A percentile compares a stretch with the other conserved stretches of the same genome.
Conservation (phyloP, 2,329 filamentous ascomycete species). For the Ophiostoma populinum region DNA sequence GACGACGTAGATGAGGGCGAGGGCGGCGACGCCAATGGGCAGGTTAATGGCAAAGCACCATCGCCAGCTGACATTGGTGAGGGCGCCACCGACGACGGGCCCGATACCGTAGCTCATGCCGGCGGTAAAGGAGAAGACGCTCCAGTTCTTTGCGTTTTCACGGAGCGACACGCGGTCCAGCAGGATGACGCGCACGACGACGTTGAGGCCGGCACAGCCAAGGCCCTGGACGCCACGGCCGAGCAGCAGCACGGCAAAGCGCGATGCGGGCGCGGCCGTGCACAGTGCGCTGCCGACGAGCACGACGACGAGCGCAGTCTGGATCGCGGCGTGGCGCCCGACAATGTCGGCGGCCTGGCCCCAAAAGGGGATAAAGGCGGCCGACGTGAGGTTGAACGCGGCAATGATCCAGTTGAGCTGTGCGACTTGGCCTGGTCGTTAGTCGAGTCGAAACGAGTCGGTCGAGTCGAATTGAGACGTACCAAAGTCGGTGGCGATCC, state of each 20-base stretch:
- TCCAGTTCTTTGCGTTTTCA: slow-evolving; percentile 46
- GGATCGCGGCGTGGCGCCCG: slow-evolving; percentile 41
- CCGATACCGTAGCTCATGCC: slow-evolving; percentile 43
- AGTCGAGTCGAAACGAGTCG: slow-evolving; percentile 3
- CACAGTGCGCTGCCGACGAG: slow-evolving; percentile 44
- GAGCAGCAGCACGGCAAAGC: slow-evolving; percentile 42
- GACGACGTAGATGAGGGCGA: slow-evolving; percentile 36
- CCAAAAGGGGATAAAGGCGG: slow-evolving; percentile 49
- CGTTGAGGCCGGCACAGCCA: slow-evolving; percentile 42
- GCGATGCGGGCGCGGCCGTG: slow-evolving; percentile 33
- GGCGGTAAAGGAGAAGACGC: slow-evolving; percentile 40
- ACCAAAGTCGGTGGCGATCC: slow-evolving; percentile 49
- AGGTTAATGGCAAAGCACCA: slow-evolving; percentile 37
- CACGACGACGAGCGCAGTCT: slow-evolving; percentile 38
- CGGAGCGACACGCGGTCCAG: slow-evolving; percentile 44
- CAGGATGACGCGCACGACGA: slow-evolving; percentile 43
- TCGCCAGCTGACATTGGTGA: slow-evolving; percentile 39
- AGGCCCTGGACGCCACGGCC: slow-evolving; percentile 47
- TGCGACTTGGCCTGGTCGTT: slow-evolving; percentile 26
- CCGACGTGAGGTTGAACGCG: slow-evolving; percentile 48
- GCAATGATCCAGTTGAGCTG: slow-evolving; percentile 55
- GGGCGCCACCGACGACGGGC: slow-evolving; percentile 42
- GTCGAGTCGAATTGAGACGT: too few species aligned
- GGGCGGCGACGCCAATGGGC: slow-evolving; percentile 32
- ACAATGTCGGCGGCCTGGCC: slow-evolving; percentile 48